phyloP scores from a whole-genome alignment of 2,329 filamentous ascomycete genomes.

The Colletotrichum sp. region DNA sequence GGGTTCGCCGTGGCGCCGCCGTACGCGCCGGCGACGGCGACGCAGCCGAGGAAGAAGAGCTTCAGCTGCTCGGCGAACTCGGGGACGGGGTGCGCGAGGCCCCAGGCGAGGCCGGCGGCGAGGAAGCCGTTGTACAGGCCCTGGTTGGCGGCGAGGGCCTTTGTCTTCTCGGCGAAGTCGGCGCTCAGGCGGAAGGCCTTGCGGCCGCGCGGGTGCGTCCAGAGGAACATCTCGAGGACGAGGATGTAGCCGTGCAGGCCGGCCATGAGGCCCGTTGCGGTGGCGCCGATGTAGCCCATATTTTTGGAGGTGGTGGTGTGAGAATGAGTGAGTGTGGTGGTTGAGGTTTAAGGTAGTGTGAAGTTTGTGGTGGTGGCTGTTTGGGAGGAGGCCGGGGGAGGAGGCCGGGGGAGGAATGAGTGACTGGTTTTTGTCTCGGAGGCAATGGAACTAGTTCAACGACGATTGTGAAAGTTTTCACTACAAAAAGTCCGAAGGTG shows the following conservation, averaged over 20 bases:
- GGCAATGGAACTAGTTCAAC: no score
- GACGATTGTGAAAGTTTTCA: not conserved
- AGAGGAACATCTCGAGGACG: constrained; percentile 54
- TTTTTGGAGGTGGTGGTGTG: not conserved
- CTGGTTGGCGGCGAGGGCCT: constrained; percentile 53
- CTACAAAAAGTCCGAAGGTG: not conserved
- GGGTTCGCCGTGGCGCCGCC: constrained; percentile 46
- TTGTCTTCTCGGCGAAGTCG: constrained; percentile 51
- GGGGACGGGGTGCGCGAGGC: constrained; percentile 46
- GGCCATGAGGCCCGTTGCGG: constrained; percentile 43
- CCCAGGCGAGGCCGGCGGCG: constrained; percentile 53
- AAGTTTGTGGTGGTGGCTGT: not conserved
- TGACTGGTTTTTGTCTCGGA: not conserved
- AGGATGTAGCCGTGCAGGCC: constrained; percentile 53
- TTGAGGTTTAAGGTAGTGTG: not conserved
- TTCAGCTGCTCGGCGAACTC: constrained; percentile 47
- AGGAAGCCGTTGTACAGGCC: constrained; percentile 60
- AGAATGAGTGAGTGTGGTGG: not conserved
- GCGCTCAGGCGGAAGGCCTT: constrained; percentile 47
- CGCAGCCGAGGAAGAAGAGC: constrained; percentile 52
- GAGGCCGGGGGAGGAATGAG: not conserved
- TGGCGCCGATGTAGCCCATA: constrained; percentile 38
- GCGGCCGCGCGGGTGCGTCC: constrained; percentile 49
- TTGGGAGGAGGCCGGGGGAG: no score
- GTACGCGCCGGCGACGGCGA: constrained; percentile 48